Percentiles rank a stretch among this genome's conserved stretches.
Evolutionary conservation across 371 early-diverging fungal genomes (phyloP).

Genomic region (Batrachochytrium dendrobatidis): DNA sequence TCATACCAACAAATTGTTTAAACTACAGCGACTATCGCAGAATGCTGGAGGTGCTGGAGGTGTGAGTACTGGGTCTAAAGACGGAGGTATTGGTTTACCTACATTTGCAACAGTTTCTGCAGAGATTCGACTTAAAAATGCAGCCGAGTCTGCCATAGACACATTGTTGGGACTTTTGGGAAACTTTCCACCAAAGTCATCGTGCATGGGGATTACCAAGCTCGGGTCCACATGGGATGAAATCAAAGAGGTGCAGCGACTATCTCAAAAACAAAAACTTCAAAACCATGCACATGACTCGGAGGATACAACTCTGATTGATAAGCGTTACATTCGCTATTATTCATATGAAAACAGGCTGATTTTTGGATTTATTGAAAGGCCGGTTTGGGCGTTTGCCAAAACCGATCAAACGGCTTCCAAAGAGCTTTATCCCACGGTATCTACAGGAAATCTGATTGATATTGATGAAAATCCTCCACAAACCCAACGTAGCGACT

Average conservation of each 20-base stretch:
- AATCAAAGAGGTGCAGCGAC: constrained; percentile 21
- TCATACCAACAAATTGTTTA: constrained; percentile 1
- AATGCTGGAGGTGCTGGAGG: background rate
- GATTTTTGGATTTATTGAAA: constrained; percentile 52
- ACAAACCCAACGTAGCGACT: background rate
- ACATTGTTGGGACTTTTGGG: constrained; percentile 63
- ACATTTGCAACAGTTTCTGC: constrained; percentile 40
- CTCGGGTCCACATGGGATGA: constrained; percentile 55
- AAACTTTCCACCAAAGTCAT: constrained; percentile 54
- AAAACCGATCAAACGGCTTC: no score
- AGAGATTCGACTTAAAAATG: constrained; percentile 54
- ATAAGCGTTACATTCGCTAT: constrained; percentile 43
- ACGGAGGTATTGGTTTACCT: constrained; percentile 33
- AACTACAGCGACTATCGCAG: background rate
- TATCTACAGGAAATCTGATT: constrained; percentile 8
- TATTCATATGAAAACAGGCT: constrained; percentile 59
- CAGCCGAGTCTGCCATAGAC: constrained; percentile 68
- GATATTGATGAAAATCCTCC: background rate
- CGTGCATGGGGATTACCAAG: constrained; percentile 47
- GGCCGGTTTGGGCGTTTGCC: constrained; percentile 35
- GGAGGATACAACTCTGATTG: constrained; percentile 1
- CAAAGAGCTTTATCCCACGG: no score
- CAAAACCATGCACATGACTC: background rate
- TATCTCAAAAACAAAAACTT: constrained; percentile 14
- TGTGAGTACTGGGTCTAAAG: constrained; percentile 14